A percentile compares a stretch with the other conserved stretches of the same genome.
phyloP scores from a whole-genome alignment of 257 asterid genomes.

The Rubia yunnanensis region DNA sequence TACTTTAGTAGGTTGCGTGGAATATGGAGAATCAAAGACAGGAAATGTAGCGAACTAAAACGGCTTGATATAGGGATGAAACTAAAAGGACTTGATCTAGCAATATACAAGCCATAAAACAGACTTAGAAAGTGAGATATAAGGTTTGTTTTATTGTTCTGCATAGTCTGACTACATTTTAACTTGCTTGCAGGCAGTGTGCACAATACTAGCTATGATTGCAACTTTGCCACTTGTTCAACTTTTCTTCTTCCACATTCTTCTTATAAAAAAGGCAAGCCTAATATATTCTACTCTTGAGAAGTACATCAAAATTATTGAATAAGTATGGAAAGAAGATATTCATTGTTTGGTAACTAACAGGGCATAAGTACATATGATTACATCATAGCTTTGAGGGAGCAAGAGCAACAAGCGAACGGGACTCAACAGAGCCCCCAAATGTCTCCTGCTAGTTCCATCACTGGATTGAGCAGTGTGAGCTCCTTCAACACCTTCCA shows the following conservation, averaged over 20 bases:
- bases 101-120: not conserved
- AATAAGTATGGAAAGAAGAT: not conserved
- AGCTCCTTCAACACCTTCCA: slow-evolving; percentile 86
- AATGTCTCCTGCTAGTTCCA: slow-evolving; percentile 83
- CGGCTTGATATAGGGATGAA: not conserved
- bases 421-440: slow-evolving; percentile 93
- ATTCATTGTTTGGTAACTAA: slow-evolving; percentile 16
- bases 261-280: slow-evolving; percentile 79
- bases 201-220: slow-evolving; percentile 94
- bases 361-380: slow-evolving; percentile 98
- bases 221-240: slow-evolving; percentile 93
- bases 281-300: not conserved
- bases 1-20: not conserved
- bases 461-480: slow-evolving; percentile 85
- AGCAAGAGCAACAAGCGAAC: slow-evolving; percentile 76
- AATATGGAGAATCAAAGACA: not conserved
- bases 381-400: slow-evolving; percentile 92
- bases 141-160: not conserved
- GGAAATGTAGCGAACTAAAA: not conserved
- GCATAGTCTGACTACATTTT: not conserved
- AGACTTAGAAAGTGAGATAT: too few species aligned
- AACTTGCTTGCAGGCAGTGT: slow-evolving; percentile 54
- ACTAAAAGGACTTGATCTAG: not conserved
- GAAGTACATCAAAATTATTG: not conserved
- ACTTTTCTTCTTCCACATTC: slow-evolving; percentile 98